Conservation (phyloP, 176 grass and related monocot genomes). For the Musa beccarii region DNA sequence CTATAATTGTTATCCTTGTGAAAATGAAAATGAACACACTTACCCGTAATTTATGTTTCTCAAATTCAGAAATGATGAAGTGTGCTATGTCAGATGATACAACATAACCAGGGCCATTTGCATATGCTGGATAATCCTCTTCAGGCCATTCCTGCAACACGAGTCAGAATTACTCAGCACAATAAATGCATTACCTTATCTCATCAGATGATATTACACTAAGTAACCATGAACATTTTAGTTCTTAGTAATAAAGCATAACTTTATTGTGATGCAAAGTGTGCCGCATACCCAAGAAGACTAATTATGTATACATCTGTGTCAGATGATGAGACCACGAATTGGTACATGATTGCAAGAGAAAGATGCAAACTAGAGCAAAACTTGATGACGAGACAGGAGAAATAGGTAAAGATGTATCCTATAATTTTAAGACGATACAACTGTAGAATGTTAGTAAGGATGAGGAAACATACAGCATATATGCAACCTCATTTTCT, state of each 20-base stretch:
- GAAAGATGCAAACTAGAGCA: too few species aligned
- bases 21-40: slow-evolving; percentile 2
- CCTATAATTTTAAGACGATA: too few species aligned
- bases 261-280: too few species aligned
- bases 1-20: neutral
- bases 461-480: too few species aligned
- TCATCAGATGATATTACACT: neutral
- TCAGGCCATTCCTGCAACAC: slow-evolving; percentile 81
- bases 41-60: slow-evolving; percentile 56
- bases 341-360: too few species aligned
- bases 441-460: too few species aligned
- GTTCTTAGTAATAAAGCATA: neutral
- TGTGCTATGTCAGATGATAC: slow-evolving; percentile 69
- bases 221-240: neutral
- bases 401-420: too few species aligned
- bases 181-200: neutral
- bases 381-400: too few species aligned
- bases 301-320: too few species aligned
- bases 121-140: slow-evolving; percentile 83
- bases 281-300: too few species aligned
- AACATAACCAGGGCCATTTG: slow-evolving; percentile 93
- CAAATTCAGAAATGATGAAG: slow-evolving; percentile 51
- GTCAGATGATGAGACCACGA: too few species aligned
- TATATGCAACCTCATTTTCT: too few species aligned
- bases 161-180: neutral